These are phyloP conservation scores for Septoria petroselini DNA, from an alignment of 2,329 filamentous ascomycete genomes.

Conservation along the genomic window DNA sequence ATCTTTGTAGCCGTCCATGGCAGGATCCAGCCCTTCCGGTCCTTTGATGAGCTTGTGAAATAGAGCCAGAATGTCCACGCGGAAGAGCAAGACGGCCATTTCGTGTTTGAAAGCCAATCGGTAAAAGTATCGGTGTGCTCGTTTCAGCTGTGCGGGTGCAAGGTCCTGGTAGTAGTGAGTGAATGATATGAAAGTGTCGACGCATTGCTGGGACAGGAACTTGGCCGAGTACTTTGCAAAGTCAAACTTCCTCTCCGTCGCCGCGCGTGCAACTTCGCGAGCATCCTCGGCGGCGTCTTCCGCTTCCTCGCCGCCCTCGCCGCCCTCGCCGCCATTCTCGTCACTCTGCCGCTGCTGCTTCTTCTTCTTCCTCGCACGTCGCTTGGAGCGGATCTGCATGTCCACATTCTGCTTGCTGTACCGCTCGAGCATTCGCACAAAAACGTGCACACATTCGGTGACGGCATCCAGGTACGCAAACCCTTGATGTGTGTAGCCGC, in stretches of 20 bases:
- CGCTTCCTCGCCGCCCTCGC: conserved; percentile 49
- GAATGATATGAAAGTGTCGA: conserved; percentile 85
- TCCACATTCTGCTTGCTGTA: conserved; percentile 95
- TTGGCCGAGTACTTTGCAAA: conserved; percentile 78
- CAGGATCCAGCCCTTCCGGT: conserved; percentile 68
- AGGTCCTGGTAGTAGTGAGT: conserved; percentile 78
- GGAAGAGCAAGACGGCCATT: conserved; percentile 80
- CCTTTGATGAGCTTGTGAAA: conserved; percentile 92
- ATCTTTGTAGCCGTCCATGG: conserved; percentile 68
- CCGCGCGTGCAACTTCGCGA: conserved; percentile 64
- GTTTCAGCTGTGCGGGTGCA: conserved; percentile 75
- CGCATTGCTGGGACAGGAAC: conserved; percentile 78
- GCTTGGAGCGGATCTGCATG: conserved; percentile 83
- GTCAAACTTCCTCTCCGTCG: conserved; percentile 87
- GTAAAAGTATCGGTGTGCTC: conserved; percentile 90
- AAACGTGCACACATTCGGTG: conserved; percentile 88
- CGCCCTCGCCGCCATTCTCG: no score
- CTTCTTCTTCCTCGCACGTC: conserved; percentile 69
- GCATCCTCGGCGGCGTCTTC: conserved; percentile 66
- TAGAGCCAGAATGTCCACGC: conserved; percentile 83
- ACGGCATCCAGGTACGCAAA: conserved; percentile 90
- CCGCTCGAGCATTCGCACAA: conserved; percentile 82
- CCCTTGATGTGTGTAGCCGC: conserved; percentile 88
- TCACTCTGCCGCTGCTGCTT: no score
- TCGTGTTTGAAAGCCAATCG: conserved; percentile 93